Conservation (phyloP, 306 rosid species). For the Urtica urens region DNA sequence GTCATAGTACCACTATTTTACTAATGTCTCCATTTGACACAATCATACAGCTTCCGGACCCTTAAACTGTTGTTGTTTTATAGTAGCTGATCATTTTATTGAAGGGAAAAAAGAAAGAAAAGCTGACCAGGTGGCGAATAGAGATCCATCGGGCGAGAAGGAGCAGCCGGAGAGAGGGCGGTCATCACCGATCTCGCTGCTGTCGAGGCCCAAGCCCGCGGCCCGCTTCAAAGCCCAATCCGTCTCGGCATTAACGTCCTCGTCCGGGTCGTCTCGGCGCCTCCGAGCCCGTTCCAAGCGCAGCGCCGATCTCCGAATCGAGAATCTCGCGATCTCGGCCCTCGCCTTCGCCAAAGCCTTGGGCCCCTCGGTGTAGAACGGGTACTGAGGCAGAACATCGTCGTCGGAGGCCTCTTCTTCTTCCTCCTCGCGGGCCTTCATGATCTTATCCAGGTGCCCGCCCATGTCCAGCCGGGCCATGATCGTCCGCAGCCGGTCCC, state of each 20-base stretch:
- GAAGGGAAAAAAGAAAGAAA: too few relatives aligned
- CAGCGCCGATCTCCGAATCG: constrained; percentile 45
- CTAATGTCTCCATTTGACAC: too few relatives aligned
- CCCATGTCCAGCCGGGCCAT: constrained; percentile 72
- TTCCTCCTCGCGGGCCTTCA: constrained; percentile 85
- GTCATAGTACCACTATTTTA: too few relatives aligned
- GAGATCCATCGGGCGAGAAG: constrained; percentile 60
- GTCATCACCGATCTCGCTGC: constrained; percentile 94
- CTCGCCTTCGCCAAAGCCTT: constrained; percentile 60
- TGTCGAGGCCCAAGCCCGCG: constrained; percentile 53
- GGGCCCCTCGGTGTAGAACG: constrained; percentile 82
- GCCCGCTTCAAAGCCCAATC: constrained; percentile 75
- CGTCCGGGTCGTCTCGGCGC: constrained; percentile 89
- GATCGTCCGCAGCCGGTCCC: constrained; percentile 72
- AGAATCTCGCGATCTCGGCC: constrained; percentile 57
- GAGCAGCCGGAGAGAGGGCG: constrained; percentile 90
- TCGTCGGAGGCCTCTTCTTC: constrained; percentile 63
- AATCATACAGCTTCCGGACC: too few relatives aligned
- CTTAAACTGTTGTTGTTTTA: too few relatives aligned
- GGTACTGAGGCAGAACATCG: constrained; percentile 60
- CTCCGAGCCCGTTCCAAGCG: constrained; percentile 70
- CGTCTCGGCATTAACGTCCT: constrained; percentile 75
- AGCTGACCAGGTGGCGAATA: constrained; percentile 83
- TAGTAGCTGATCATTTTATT: too few relatives aligned
- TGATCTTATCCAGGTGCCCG: constrained; percentile 71